Evolutionary conservation across 2,329 filamentous ascomycete genomes (phyloP), one percentile per base, ranked within the genome.

Genomic region (Pseudogymnoascus sp.): DNA sequence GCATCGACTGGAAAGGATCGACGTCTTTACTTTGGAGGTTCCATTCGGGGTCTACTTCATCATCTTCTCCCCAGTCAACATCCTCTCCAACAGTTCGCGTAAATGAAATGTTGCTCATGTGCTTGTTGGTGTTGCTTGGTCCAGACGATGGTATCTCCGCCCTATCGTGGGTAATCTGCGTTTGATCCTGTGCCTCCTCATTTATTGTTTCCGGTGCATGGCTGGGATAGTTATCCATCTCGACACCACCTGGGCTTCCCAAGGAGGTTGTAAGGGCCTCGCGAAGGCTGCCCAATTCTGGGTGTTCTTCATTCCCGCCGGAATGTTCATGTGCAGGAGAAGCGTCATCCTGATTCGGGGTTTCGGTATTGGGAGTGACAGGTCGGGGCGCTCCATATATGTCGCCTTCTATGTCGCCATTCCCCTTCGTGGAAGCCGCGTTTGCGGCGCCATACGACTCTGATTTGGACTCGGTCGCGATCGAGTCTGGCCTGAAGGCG

Each of bases 1-100:
- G 74, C 81, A 87, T 84, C 65, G 83, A 82, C 64, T 80, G 81
- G 73, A 85, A 86, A 2, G 81, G 81, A 62, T 87, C 83, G 1
- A 80, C 80, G 60, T 82, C 78, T 31, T 78, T 76, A 61, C 78
- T 78, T 10, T 79, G 74, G 1, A 84, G 68, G 59, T 74, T 80
- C 80, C 81, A 86, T 64, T 86, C 84, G n/a, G 74, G 64, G 42
- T 73, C 71, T 3, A 71, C 70, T 21, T 85, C 83, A 61, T 81
- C 77, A 21, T 85, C 84, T 39, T 84, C 82, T 62, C 78, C 79
- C 74, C 83, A 86, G 70, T 77, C 85, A 25, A 86, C 75, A 61
- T 86, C 84, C 63, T 86, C 81, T 9, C 84, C 82, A 10, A 86
- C 84, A 1, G 85, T 88, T 36, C 85, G 80, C 9, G 84, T 79